Base-by-base conservation (phyloP, 768 basidiomycete species). In the Hemileccinum rubropunctum region DNA sequence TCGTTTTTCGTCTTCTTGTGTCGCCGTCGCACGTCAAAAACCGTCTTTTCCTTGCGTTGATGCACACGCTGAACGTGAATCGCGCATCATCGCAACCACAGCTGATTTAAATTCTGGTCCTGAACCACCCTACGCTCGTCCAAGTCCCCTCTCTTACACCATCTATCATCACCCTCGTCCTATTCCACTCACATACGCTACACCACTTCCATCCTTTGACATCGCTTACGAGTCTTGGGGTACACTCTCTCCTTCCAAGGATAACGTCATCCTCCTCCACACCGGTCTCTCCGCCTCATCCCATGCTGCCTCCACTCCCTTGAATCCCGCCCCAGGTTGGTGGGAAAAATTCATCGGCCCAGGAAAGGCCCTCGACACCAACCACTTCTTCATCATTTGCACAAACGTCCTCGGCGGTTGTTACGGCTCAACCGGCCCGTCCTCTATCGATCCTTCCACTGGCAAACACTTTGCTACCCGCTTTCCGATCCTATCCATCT, bases 141-240 rank as follows among this genome's bases (percentile, higher is more conserved):
- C 90, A 0, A 86, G 74, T 51, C 91, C 91, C 0, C 67, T 77
- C 5, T 80, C 84, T 0, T 97, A 95, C 75, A 70, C 78, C 35
- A 67, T 78, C 21, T 95, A 86, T 63, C 79, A 79, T 52, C 84
- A 90, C 59, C 55, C 65, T 0, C 57, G 59, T 2, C 84, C 88
- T 0, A 71, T 95, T n/a, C 74, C 77, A 1, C 77, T 95, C 26
- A 77, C 82, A 6, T 84, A 84, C 56, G 78, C 84, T 50, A 68
- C 73, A 1, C 53, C 73, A 2, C 76, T 95, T 0, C 81, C 86
- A 1, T 72, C 82, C 7, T 85, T 93, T 58, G 82, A 91, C 57
- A 80, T 98, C 50, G 97, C 97, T 0, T 99, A 98, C 76, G 97
- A 99, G 73, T 91, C 97, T 0, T 99, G 97, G 97, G 97, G 97